Evolutionary conservation across 495 filamentous ascomycete species (phyloP).

Genomic region (Penicillium soppii): DNA sequence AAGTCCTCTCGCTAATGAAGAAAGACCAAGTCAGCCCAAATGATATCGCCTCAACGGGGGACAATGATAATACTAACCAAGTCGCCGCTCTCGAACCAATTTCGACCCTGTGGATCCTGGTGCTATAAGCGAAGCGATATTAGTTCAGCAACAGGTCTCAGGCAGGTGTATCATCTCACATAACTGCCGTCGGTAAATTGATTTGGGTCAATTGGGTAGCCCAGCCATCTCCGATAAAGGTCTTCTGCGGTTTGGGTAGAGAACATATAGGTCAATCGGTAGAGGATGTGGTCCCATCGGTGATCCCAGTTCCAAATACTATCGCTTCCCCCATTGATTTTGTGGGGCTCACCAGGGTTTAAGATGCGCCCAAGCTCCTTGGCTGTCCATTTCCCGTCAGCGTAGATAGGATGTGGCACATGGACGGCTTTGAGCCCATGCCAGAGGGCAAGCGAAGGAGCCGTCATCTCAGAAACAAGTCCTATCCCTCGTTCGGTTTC

Average conservation of each 20-base stretch:
- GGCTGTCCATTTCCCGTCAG: constrained; percentile 43
- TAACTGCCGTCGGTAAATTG: not conserved
- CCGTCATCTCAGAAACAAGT: constrained; percentile 66
- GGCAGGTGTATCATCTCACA: no score
- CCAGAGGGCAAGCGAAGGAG: constrained; percentile 58
- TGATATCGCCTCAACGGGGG: not conserved
- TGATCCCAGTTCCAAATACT: constrained; percentile 18
- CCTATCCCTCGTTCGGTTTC: constrained; percentile 48
- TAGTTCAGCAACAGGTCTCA: no score
- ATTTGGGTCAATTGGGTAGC: not conserved
- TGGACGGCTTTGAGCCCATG: constrained; percentile 60
- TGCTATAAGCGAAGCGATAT: no score
- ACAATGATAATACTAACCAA: not conserved
- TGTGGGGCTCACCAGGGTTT: constrained; percentile 46
- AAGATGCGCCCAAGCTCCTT: constrained; percentile 57
- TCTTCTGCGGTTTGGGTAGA: not conserved
- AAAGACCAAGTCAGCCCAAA: not conserved
- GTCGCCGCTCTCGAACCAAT: constrained; percentile 3
- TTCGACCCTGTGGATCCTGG: constrained; percentile 1
- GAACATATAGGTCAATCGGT: not conserved
- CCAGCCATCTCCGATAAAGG: not conserved
- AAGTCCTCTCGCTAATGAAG: constrained; percentile 1
- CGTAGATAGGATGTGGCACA: constrained; percentile 59
- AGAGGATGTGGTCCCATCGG: constrained; percentile 2
- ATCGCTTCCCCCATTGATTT: constrained; percentile 7